Evolutionary conservation across 257 asterid species (phyloP), one percentile per base, ranked within the genome.

Genomic region (Penstemon davidsonii): DNA sequence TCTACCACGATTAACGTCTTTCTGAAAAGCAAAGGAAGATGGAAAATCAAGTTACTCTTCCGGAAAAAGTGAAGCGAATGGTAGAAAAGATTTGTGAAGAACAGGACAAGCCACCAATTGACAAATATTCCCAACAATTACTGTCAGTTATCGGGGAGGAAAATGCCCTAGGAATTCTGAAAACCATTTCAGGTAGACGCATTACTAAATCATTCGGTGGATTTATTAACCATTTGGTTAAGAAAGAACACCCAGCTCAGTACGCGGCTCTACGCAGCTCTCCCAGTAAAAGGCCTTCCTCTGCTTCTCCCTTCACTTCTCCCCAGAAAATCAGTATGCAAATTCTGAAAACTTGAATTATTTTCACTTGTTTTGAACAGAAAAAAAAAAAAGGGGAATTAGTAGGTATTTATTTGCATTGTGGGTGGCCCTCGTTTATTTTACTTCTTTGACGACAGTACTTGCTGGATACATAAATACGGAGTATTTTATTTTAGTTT

Each of bases 141-240:
- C 78, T 86, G 6, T 66, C 54, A 0, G 58, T 63, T 7, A 70
- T 81, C 3, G 88, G 88, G 5, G 88, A 79, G 55, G 66, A 54
- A 3, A 73, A 67, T 44, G 63, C 91, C 0, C 0, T 79, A 0
- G 42, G 63, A 3, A 6, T 83, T 3, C 79, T 83, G 33, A 15
- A 0, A 0, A 55, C 4, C 41, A 76, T 84, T 3, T 66, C 64
- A 7, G 45, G 49, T 33, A 1, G 6, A 4, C n/a, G 13, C 8
- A 42, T 13, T 0, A 81, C 74, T 7, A 55, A 2, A 33, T 15
- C 65, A 36, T 71, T 84, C 38, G 18, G 71, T 41, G 83, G 69
- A 0, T 79, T 43, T 15, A 73, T 84, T 36, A 2, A 36, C 3
- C 59, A 2, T 49, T 18, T 81, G 79, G 78, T 73, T 0, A 74